Conservation (phyloP, 805 yeast genomes). For the Lipomyces kockii region DNA sequence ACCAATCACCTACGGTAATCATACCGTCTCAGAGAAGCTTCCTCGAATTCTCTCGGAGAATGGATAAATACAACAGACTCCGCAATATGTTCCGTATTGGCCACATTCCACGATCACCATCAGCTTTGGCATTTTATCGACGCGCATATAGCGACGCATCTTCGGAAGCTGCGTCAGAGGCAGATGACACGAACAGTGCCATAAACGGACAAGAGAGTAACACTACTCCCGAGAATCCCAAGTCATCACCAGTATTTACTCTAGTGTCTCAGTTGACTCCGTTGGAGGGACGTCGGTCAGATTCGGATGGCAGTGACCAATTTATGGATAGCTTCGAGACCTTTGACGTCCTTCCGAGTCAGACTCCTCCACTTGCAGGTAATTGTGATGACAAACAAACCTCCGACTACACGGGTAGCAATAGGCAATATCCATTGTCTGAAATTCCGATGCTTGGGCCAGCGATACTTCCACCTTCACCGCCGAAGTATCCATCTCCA, state of each 20-base stretch:
- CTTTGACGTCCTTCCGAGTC: slow-evolving; percentile 3
- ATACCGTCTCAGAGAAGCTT: slow-evolving; percentile 1
- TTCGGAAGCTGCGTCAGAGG: slow-evolving; percentile 20
- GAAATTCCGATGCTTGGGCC: too few relatives aligned
- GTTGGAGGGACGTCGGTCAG: slow-evolving; percentile 2
- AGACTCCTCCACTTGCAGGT: background rate
- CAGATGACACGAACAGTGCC: background rate
- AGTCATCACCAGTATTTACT: background rate
- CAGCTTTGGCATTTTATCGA: slow-evolving; percentile 27
- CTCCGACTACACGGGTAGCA: background rate
- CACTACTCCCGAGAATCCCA: background rate
- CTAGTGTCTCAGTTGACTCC: background rate
- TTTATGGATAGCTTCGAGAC: slow-evolving; percentile 29
- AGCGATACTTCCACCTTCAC: background rate
- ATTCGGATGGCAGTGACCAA: slow-evolving; percentile 17
- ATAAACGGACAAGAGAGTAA: background rate
- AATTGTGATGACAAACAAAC: background rate
- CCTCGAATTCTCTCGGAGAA: slow-evolving; percentile 5
- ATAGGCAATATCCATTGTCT: background rate
- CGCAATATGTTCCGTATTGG: slow-evolving; percentile 13
- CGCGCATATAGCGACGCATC: slow-evolving; percentile 30
- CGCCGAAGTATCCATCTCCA: background rate
- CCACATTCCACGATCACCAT: slow-evolving; percentile 31
- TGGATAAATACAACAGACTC: slow-evolving; percentile 9
- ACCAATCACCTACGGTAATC: background rate